Conservation (phyloP, 805 yeast species). For the Debaryomyces castellii region DNA sequence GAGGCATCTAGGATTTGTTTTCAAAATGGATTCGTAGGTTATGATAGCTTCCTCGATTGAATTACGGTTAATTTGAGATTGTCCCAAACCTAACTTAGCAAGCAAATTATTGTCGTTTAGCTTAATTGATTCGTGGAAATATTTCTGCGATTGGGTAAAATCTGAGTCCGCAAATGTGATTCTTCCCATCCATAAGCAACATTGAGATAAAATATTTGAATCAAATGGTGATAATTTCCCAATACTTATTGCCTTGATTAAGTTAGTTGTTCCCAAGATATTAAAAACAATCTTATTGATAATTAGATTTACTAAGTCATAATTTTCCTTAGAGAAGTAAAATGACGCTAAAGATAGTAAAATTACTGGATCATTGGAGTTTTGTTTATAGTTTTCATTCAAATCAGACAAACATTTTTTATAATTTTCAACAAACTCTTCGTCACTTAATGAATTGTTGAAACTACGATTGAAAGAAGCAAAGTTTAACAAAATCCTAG, state of each 20-base stretch:
- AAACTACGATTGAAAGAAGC: slow-evolving; percentile 66
- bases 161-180: slow-evolving; percentile 61
- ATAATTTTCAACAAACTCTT: slow-evolving; percentile 62
- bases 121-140: slow-evolving; percentile 70
- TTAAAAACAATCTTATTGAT: slow-evolving; percentile 46
- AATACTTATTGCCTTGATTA: slow-evolving; percentile 13
- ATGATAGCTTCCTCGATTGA: slow-evolving; percentile 80
- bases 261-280: slow-evolving; percentile 16
- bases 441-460: slow-evolving; percentile 54
- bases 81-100: slow-evolving; percentile 82
- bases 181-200: slow-evolving; percentile 81
- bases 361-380: slow-evolving; percentile 57
- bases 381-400: slow-evolving; percentile 34
- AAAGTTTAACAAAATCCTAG: slow-evolving; percentile 64
- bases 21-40: slow-evolving; percentile 74
- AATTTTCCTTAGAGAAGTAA: slow-evolving; percentile 67
- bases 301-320: slow-evolving; percentile 55
- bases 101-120: slow-evolving; percentile 62
- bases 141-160: slow-evolving; percentile 65
- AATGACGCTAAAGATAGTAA: slow-evolving; percentile 67
- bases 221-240: slow-evolving; percentile 26
- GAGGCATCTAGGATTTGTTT: slow-evolving; percentile 62
- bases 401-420: slow-evolving; percentile 54
- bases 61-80: slow-evolving; percentile 73
- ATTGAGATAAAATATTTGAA: slow-evolving; percentile 32